These are phyloP conservation scores for Bromus sterilis DNA, from an alignment of 176 grass and related monocot species.

Conservation along the genomic window DNA sequence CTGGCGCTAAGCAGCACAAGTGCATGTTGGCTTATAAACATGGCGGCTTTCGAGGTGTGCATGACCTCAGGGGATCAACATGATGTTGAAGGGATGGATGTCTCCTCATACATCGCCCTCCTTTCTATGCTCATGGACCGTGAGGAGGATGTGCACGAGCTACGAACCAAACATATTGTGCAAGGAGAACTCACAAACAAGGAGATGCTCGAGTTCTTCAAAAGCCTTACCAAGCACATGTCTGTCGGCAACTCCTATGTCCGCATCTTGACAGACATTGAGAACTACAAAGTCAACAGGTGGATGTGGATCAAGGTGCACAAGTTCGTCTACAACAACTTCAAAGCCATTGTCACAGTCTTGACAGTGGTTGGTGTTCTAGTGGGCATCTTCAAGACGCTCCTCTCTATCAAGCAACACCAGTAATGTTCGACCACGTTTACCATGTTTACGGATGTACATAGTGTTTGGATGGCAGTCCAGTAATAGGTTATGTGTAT, in stretches of 20 bases:
- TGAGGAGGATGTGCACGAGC: background rate
- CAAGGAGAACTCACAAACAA: background rate
- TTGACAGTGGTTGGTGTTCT: background rate
- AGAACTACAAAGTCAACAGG: background rate
- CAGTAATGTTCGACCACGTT: too few relatives aligned
- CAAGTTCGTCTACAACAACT: background rate
- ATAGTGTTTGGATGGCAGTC: too few relatives aligned
- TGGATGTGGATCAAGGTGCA: background rate
- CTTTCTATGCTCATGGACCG: background rate
- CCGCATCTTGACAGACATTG: background rate
- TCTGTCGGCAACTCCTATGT: too few relatives aligned
- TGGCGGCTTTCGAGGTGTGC: too few relatives aligned
- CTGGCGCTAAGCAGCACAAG: too few relatives aligned
- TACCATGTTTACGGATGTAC: too few relatives aligned
- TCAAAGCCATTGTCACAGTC: background rate
- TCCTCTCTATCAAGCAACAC: background rate
- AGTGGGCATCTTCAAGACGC: background rate
- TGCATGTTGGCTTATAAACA: too few relatives aligned
- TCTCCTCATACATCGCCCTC: background rate
- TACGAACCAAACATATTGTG: background rate
- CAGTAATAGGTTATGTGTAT: too few relatives aligned
- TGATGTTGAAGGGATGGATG: too few relatives aligned
- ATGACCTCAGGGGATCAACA: background rate
- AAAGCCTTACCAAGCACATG: background rate
- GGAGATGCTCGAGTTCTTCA: background rate